Evolutionary conservation across 2,329 filamentous ascomycete species (phyloP).

Genomic region (Diaporthe citri): DNA sequence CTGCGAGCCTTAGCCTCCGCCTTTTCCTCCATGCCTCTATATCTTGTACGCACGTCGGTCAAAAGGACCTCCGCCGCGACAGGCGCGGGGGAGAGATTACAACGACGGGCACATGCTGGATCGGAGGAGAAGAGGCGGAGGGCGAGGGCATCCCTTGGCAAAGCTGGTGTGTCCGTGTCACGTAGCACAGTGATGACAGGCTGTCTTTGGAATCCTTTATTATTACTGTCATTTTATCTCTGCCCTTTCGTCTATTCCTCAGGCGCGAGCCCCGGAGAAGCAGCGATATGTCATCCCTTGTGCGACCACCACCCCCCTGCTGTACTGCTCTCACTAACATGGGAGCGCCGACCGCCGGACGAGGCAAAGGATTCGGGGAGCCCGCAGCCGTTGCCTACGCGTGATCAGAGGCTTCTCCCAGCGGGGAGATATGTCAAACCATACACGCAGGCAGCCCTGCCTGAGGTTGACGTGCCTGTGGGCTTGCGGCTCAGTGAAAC

Average conservation of each 20-base stretch:
- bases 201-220: slow-evolving; percentile 8
- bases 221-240: background rate
- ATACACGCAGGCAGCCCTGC: background rate
- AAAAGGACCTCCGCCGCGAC: background rate
- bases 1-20: background rate
- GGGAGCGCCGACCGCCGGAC: slow-evolving; percentile 15
- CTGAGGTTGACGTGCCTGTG: background rate
- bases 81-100: background rate
- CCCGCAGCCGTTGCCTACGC: background rate
- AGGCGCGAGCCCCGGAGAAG: background rate
- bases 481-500: background rate
- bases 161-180: background rate
- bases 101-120: background rate
- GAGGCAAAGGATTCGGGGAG: background rate
- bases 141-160: background rate
- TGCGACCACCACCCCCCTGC: background rate
- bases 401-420: background rate
- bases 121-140: background rate
- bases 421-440: background rate
- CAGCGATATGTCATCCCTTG: background rate
- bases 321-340: background rate
- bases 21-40: background rate
- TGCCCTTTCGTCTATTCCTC: background rate
- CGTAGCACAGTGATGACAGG: slow-evolving; percentile 18
- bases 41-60: background rate